Evolutionary conservation across 2,329 filamentous ascomycete genomes (phyloP).

Genomic region (Beauveria bassiana): DNA sequence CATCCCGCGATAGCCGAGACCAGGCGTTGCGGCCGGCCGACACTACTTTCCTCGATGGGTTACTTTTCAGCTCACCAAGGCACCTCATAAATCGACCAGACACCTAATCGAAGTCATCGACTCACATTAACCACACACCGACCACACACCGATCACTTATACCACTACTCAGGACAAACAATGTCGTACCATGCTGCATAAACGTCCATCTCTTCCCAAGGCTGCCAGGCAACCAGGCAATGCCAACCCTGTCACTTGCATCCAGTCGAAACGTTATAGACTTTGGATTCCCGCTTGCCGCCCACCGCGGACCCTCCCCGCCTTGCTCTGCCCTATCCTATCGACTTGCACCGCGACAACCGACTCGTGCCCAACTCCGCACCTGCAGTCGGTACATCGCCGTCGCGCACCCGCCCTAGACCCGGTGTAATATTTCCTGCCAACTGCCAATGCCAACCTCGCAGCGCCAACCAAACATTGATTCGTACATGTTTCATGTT

Average conservation of each 20-base stretch:
- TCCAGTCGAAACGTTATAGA: neutral
- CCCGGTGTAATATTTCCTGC: neutral
- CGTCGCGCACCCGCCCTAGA: neutral
- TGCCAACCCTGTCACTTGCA: neutral
- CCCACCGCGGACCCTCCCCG: neutral
- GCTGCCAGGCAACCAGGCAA: neutral
- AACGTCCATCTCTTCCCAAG: neutral
- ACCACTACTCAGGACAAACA: neutral
- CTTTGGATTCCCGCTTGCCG: neutral
- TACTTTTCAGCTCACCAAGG: conserved; percentile 5
- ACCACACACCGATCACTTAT: too few species aligned
- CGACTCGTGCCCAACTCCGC: neutral
- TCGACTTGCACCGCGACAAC: neutral
- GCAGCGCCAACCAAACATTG: too few species aligned
- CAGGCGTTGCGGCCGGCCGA: neutral
- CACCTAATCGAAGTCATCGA: neutral
- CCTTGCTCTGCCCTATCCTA: neutral
- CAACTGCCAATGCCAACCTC: neutral
- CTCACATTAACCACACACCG: neutral
- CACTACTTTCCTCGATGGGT: neutral
- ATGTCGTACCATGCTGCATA: neutral
- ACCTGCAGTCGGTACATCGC: neutral
- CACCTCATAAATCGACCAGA: neutral
- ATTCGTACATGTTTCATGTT: too few species aligned
- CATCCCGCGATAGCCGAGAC: conserved; percentile 11